Conservation (phyloP, 176 grass and related monocot species). For the Oropetium thomaeum region DNA sequence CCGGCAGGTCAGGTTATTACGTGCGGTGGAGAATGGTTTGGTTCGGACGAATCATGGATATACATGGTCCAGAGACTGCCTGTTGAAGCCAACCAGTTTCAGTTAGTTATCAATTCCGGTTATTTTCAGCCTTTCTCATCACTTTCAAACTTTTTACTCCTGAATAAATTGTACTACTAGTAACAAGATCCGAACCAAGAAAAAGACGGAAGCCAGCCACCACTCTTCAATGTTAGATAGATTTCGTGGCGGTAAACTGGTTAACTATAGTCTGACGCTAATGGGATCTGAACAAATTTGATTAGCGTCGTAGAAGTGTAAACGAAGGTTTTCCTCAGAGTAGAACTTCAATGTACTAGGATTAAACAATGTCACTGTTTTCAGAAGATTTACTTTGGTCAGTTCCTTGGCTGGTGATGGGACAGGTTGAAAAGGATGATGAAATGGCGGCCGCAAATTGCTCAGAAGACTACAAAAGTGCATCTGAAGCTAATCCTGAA, state of each 20-base stretch:
- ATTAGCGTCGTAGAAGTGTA: no score
- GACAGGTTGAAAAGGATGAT: background rate
- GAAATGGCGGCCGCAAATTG: conserved; percentile 11
- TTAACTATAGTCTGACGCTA: no score
- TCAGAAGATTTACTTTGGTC: background rate
- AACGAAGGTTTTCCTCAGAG: no score
- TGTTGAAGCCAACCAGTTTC: background rate
- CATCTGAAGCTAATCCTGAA: conserved; percentile 12
- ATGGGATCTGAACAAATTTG: no score
- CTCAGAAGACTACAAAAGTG: background rate
- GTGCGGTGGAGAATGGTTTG: background rate
- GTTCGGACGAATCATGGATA: background rate
- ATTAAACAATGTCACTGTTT: background rate
- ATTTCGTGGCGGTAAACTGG: no score
- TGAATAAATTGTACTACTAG: background rate
- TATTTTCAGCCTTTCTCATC: background rate
- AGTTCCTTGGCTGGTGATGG: background rate
- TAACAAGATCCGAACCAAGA: background rate
- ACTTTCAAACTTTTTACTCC: background rate
- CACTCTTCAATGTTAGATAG: no score
- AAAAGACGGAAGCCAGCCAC: no score
- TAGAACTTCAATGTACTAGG: no score
- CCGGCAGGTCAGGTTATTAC: background rate
- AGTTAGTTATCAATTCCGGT: no score
- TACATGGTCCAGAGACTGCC: background rate